Conservation (phyloP, 2,329 filamentous ascomycete species). For the Neofusicoccum ribis region DNA sequence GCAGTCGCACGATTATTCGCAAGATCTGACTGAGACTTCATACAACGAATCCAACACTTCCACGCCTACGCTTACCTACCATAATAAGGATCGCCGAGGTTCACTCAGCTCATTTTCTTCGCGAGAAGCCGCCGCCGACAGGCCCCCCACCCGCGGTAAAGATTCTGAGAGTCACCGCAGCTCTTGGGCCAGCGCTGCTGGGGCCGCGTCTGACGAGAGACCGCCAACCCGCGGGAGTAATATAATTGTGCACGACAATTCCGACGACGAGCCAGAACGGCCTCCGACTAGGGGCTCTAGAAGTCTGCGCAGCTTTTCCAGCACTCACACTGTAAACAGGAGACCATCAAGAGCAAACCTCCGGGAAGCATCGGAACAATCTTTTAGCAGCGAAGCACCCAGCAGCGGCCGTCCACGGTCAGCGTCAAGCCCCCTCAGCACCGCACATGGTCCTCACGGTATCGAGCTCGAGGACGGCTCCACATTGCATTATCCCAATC, state of each 20-base stretch:
- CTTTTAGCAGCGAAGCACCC: constrained; percentile 27
- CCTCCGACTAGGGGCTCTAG: constrained; percentile 26
- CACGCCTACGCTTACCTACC: constrained; percentile 16
- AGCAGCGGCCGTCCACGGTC: constrained; percentile 30
- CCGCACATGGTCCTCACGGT: constrained; percentile 26
- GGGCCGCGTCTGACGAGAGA: constrained; percentile 31
- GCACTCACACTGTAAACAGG: background rate
- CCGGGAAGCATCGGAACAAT: constrained; percentile 29
- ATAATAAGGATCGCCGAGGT: constrained; percentile 5
- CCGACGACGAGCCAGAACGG: constrained; percentile 3
- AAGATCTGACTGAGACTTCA: background rate
- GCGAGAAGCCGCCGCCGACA: background rate
- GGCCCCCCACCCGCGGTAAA: constrained; percentile 12
- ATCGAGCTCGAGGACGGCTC: constrained; percentile 36
- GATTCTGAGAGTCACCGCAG: constrained; percentile 4
- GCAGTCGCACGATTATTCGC: constrained; percentile 2
- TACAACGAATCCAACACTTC: constrained; percentile 5
- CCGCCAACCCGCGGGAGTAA: constrained; percentile 8
- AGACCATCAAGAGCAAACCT: constrained; percentile 5
- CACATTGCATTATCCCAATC: constrained; percentile 38
- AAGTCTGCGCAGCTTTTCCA: constrained; percentile 32
- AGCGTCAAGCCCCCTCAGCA: constrained; percentile 18
- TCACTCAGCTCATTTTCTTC: constrained; percentile 1
- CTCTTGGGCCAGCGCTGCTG: constrained; percentile 22
- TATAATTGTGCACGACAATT: background rate